Evolutionary conservation across 1,284 basidiomycete genomes (phyloP), one percentile per base, ranked within the genome.

Genomic region (Crepidotus sp.): DNA sequence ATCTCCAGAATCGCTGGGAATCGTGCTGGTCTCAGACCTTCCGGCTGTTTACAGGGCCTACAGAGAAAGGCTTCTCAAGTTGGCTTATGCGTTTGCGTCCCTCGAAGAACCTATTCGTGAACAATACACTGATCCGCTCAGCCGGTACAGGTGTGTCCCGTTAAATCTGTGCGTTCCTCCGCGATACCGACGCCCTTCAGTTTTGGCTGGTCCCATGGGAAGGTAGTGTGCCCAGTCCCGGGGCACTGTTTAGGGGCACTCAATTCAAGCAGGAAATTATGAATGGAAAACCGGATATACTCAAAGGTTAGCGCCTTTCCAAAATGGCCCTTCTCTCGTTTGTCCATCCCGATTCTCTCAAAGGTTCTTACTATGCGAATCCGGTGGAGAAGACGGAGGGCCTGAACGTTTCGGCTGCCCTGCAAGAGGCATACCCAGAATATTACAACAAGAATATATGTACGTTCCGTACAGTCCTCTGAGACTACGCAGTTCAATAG

Each of bases 191-290:
- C 21, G 1, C 17, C n/a, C n/a, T 46, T 30, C 31, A 87, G 86
- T 59, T 94, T 92, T 61, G 92, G 92, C 15, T 96, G 92, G 92
- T 88, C 83, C 32, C 86, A 92, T 63, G 92, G 92, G 41, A 94
- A 94, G 72, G 83, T 80, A 42, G 37, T 61, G 51, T 22, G 15
- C 14, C 10, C 33, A 38, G 4, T 32, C 10, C 4, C n/a, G n/a
- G n/a, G 15, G 9, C 15, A 6, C 36, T 31, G n/a, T 2, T 13
- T 46, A 24, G 27, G 10, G 26, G 33, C 8, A 40, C 5, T 37
- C 26, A 24, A 24, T 29, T 37, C 8, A 26, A 14, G n/a, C 10
- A 86, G 81, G 92, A 96, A 71, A 79, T 93, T 30, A 95, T 95
- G 91, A 95, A 95, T 56, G 91, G 91, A 21, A 83, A 77, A 57